Evolutionary conservation across 106 monocot species (phyloP), one percentile per base, ranked within the genome.

Genomic region (Amphibolis antarctica): DNA sequence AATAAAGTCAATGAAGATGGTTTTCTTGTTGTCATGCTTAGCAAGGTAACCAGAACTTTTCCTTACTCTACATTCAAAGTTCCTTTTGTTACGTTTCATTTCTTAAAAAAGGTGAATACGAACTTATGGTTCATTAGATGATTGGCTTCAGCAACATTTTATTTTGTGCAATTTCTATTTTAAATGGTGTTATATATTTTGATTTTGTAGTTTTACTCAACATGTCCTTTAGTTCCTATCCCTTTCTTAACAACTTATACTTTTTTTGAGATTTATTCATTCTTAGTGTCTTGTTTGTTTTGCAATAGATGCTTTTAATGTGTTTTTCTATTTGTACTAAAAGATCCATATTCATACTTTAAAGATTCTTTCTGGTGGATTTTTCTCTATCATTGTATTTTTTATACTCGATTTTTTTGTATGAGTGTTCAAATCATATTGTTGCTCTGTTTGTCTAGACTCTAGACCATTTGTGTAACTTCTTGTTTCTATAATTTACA

Each of bases 1-100:
- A 90, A 98, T 57, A 90, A 82, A 76, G 76, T 98, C 55, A 76
- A 51, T 59, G 96, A 98, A 79, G 74, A 86, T 76, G 86, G 90
- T 45, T 98, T 98, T 83, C 81, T 98, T 66, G 96, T 98, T 66
- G 96, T 98, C 69, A 98, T 98, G 96, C 96, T 90, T 53, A 90
- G 86, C 71, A 96, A 96, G 89, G 94, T 96, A 62, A 46, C 22
- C 3, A 15, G 19, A 26, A 28, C 26, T 28, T 30, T 36, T 17
- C 31, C 1, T 13, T 0, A 26, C n/a, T 10, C 23, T 63, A 53
- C 11, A n/a, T 66, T 53, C 36, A 19, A 66, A 28, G n/a, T 53
- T 20, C 26, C 21, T 1, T 31, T 66, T 36, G 22, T 54, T 54
- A 22, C 24, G 27, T 11, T 47, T 5, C n/a, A 49, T 15, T 1